phyloP scores from a whole-genome alignment of 106 monocot genomes.

The Alisma plantagoaquatica region DNA sequence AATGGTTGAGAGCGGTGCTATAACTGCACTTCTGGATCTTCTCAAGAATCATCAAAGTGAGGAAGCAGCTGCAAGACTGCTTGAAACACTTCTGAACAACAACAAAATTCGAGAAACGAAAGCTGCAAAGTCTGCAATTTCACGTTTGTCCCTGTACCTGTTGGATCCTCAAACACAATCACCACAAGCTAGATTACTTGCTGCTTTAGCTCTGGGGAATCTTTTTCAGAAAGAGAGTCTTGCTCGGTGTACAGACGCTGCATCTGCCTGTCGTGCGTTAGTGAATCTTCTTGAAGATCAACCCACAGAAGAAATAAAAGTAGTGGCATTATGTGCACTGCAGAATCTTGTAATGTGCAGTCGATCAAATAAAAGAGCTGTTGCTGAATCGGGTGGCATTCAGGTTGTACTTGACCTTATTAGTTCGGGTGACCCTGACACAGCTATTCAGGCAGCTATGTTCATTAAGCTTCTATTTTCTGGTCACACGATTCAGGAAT shows the following conservation, averaged over 20 bases:
- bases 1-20: constrained; percentile 95
- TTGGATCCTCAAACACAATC: constrained; percentile 97
- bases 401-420: constrained; percentile 92
- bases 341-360: constrained; percentile 95
- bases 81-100: constrained; percentile 89
- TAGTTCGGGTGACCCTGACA: constrained; percentile 73
- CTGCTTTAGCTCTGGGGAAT: constrained; percentile 91
- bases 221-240: constrained; percentile 93
- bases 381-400: constrained; percentile 98
- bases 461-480: constrained; percentile 95
- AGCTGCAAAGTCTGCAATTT: constrained; percentile 80
- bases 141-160: constrained; percentile 85
- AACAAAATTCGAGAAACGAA: constrained; percentile 86
- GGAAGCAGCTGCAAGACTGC: constrained; percentile 84
- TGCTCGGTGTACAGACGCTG: constrained; percentile 78
- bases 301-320: constrained; percentile 98
- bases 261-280: constrained; percentile 80
- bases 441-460: constrained; percentile 95
- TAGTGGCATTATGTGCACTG: constrained; percentile 90
- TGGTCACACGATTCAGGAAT: constrained; percentile 93
- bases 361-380: constrained; percentile 93
- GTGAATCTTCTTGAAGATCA: constrained; percentile 99
- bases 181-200: constrained; percentile 81
- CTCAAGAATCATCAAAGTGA: constrained; percentile 87
- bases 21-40: constrained; percentile 80